Percentiles rank a stretch among this genome's conserved stretches.
Conservation (phyloP, 441 rosid species). For the Pelargonium fulgidum region DNA sequence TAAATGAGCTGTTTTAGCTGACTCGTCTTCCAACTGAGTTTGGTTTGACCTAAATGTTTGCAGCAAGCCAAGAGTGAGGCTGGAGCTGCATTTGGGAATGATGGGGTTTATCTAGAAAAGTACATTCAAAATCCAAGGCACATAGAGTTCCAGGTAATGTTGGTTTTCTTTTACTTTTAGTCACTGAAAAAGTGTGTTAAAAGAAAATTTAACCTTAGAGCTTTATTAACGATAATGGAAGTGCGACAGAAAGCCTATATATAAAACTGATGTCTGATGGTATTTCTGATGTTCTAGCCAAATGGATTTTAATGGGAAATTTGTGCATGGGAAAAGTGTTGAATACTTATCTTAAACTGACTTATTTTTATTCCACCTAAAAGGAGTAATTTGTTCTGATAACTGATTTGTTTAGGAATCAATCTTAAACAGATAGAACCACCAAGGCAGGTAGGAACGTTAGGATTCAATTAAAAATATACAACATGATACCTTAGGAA, state of each 20-base stretch:
- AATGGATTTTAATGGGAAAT: background rate
- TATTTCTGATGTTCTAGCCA: background rate
- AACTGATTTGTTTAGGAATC: background rate
- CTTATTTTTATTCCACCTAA: background rate
- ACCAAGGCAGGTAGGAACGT: background rate
- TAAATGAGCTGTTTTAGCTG: constrained; percentile 7
- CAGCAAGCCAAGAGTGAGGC: constrained; percentile 99
- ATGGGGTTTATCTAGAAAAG: constrained; percentile 91
- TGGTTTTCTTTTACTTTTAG: background rate
- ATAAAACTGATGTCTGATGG: background rate
- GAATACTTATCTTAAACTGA: background rate
- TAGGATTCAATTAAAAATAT: too few species aligned
- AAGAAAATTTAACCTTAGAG: background rate
- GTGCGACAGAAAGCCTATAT: background rate
- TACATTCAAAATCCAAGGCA: constrained; percentile 87
- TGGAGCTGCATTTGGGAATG: constrained; percentile 98
- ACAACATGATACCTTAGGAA: too few species aligned
- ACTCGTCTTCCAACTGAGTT: constrained; percentile 15
- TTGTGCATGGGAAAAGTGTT: background rate
- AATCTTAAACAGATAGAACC: background rate
- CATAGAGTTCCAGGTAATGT: constrained; percentile 86
- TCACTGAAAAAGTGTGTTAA: background rate
- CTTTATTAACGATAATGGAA: background rate
- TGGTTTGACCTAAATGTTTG: constrained; percentile 21
- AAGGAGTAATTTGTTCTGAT: background rate